Conservation (phyloP, 345 rosid species). For the Melaleuca quinquenervia region DNA sequence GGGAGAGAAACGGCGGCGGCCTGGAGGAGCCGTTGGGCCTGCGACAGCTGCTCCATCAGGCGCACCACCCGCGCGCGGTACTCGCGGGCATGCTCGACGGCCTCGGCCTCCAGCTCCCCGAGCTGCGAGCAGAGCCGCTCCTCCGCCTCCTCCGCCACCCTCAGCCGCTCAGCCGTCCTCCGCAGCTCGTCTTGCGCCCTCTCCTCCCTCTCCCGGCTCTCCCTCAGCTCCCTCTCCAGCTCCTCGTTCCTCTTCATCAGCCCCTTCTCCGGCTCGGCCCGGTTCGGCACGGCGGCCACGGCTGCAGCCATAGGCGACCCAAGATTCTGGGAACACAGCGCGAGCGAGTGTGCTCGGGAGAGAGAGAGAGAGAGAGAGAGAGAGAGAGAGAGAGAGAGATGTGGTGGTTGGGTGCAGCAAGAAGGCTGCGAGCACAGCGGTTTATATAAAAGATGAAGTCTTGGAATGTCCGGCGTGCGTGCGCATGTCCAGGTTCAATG, state of each 20-base stretch:
- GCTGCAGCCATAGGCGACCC: neutral
- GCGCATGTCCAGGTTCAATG: constrained; percentile 66
- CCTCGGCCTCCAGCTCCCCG: constrained; percentile 84
- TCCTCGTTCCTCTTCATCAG: constrained; percentile 48
- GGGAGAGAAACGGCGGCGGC: neutral
- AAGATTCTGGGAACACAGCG: neutral
- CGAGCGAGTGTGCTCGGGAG: neutral
- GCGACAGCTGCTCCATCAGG: constrained; percentile 58
- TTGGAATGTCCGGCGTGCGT: neutral
- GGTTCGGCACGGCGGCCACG: neutral
- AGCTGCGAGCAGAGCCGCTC: constrained; percentile 80
- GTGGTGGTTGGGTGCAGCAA: neutral
- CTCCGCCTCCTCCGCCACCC: constrained; percentile 79
- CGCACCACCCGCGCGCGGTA: constrained; percentile 48
- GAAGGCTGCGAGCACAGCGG: neutral
- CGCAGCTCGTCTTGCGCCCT: constrained; percentile 39
- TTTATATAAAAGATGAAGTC: neutral
- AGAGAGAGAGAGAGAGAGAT: neutral
- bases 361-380: neutral
- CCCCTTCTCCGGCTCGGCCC: constrained; percentile 4
- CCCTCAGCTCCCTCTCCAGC: constrained; percentile 42
- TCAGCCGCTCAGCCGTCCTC: constrained; percentile 33
- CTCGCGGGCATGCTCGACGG: constrained; percentile 56
- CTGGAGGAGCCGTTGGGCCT: constrained; percentile 11
- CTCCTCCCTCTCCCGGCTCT: constrained; percentile 41